Percentiles rank a stretch among this genome's conserved stretches.
Conservation (phyloP, 208 protist species). For the Porcisia hertigi region DNA sequence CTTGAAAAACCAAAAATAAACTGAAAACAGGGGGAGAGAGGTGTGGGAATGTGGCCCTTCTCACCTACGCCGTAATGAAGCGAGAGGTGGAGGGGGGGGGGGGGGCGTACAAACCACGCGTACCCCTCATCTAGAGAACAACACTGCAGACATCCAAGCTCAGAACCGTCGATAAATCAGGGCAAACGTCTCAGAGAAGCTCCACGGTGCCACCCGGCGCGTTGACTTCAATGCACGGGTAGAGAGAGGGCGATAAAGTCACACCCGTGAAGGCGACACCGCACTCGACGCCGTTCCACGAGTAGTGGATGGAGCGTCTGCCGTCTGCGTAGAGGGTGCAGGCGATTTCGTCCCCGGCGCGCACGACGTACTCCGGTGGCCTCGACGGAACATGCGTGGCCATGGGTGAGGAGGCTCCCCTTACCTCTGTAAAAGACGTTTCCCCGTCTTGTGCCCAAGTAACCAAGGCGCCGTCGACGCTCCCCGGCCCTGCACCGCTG, state of each 20-base stretch:
- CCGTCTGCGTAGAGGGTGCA: constrained; percentile 31
- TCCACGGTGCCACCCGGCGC: constrained; percentile 39
- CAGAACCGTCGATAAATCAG: too few relatives aligned
- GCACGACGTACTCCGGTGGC: constrained; percentile 14
- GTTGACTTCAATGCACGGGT: constrained; percentile 63
- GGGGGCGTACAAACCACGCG: too few relatives aligned
- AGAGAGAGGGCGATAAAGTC: constrained; percentile 35
- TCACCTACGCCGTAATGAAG: too few relatives aligned
- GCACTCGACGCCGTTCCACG: constrained; percentile 48
- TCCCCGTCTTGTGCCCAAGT: background rate
- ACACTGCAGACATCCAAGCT: too few relatives aligned
- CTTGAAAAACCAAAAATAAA: background rate
- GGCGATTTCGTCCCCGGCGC: constrained; percentile 42
- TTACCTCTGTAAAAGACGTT: background rate
- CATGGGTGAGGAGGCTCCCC: background rate
- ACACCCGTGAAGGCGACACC: constrained; percentile 48
- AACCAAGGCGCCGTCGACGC: background rate
- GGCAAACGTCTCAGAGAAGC: constrained; percentile 30
- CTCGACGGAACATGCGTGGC: background rate
- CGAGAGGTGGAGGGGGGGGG: too few relatives aligned
- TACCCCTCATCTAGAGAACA: background rate
- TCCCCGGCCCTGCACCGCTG: background rate
- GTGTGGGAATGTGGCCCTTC: too few relatives aligned
- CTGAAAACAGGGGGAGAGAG: too few relatives aligned
- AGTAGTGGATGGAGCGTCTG: constrained; percentile 36